phyloP scores from a whole-genome alignment of 2,329 filamentous ascomycete species.

The Purpureocillium lavendulum region DNA sequence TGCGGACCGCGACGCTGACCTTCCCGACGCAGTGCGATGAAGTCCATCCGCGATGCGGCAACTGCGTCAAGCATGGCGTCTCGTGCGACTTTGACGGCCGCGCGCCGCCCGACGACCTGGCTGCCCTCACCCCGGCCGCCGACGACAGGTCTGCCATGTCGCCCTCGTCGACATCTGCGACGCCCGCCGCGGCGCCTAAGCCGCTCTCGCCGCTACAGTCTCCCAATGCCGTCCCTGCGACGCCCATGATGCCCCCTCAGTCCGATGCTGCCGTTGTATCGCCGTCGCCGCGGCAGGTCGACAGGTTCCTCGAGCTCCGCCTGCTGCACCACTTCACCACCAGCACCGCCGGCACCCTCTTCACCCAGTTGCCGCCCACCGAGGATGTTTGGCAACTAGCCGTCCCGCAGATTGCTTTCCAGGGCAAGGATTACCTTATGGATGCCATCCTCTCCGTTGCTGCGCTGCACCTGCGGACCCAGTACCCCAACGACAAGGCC shows the following conservation, averaged over 20 bases:
- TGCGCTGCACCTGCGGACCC: slow-evolving; percentile 51
- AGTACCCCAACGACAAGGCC: slow-evolving; percentile 47
- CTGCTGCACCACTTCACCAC: slow-evolving; percentile 59
- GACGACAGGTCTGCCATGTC: slow-evolving; percentile 11
- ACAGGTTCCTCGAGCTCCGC: slow-evolving; percentile 50
- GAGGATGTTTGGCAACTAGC: slow-evolving; percentile 51
- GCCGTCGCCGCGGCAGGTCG: slow-evolving; percentile 24
- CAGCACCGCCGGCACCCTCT: slow-evolving; percentile 50
- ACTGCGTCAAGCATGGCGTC: slow-evolving; percentile 60
- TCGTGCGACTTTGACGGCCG: slow-evolving; percentile 55
- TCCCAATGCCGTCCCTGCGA: neutral
- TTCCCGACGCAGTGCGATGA: slow-evolving; percentile 49
- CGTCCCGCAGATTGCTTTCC: slow-evolving; percentile 54
- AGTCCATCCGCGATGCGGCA: slow-evolving; percentile 55
- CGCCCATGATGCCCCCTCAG: neutral
- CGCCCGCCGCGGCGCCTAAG: slow-evolving; percentile 5
- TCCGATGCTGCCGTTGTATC: slow-evolving; percentile 12
- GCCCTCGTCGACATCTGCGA: slow-evolving; percentile 11
- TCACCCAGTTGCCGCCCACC: slow-evolving; percentile 40
- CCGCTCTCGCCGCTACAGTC: slow-evolving; percentile 8
- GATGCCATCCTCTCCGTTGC: slow-evolving; percentile 58
- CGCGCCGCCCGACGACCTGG: slow-evolving; percentile 35
- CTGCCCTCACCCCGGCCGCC: slow-evolving; percentile 17
- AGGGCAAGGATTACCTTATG: slow-evolving; percentile 47
- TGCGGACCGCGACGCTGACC: neutral